Percentiles rank a stretch among this genome's conserved stretches.
Evolutionary conservation across 2,329 filamentous ascomycete genomes (phyloP).

Genomic region (Aspergillus sp.): DNA sequence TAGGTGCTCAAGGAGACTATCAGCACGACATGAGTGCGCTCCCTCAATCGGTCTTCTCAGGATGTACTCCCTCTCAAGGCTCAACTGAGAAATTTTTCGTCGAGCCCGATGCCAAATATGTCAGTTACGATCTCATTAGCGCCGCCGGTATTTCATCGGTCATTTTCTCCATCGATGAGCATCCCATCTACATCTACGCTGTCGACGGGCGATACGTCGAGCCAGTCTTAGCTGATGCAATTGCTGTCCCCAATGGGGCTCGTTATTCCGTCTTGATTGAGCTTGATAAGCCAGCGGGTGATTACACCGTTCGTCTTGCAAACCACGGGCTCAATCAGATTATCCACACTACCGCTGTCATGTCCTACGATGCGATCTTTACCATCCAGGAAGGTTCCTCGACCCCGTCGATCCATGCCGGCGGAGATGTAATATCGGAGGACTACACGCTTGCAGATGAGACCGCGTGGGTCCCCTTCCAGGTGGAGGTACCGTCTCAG

Average conservation of each 20-base stretch:
- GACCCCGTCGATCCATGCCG: conserved; percentile 50
- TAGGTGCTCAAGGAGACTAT: conserved; percentile 15
- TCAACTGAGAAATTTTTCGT: conserved; percentile 45
- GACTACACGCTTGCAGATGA: conserved; percentile 48
- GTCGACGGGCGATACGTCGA: conserved; percentile 40
- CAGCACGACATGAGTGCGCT: conserved; percentile 23
- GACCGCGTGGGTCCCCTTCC: conserved; percentile 46
- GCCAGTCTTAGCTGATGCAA: conserved; percentile 33
- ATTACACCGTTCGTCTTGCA: conserved; percentile 56
- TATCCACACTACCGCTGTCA: conserved; percentile 50
- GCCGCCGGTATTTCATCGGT: conserved; percentile 50
- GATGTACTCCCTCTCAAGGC: conserved; percentile 49
- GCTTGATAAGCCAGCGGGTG: conserved; percentile 45
- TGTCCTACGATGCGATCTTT: conserved; percentile 41
- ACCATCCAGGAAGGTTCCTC: conserved; percentile 23
- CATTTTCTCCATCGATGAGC: conserved; percentile 46
- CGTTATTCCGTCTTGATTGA: conserved; percentile 40
- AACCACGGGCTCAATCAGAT: conserved; percentile 53
- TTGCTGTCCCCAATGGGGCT: conserved; percentile 30
- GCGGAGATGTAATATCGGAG: conserved; percentile 43
- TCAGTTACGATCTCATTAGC: conserved; percentile 54
- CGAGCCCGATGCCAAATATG: conserved; percentile 40
- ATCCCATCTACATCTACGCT: conserved; percentile 41
- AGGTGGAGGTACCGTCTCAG: conserved; percentile 42
- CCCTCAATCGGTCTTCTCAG: conserved; percentile 26